Percentiles rank a stretch among this genome's conserved stretches.
Conservation (phyloP, 2,329 filamentous ascomycete species). For the Xylaria multiplex region DNA sequence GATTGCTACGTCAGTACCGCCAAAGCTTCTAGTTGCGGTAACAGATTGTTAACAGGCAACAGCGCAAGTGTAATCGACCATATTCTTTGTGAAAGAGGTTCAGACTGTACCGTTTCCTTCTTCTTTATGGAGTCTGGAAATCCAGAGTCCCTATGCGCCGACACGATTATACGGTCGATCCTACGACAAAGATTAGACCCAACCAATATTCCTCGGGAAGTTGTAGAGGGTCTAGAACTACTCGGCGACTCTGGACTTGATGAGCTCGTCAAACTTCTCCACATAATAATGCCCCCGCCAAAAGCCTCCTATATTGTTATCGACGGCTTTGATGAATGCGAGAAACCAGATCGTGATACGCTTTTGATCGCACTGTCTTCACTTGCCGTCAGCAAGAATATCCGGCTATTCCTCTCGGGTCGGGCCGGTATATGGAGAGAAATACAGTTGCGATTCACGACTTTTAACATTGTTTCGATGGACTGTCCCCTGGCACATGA, state of each 20-base stretch:
- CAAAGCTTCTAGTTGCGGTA: too few relatives aligned
- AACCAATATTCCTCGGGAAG: too few relatives aligned
- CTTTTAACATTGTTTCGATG: constrained; percentile 5
- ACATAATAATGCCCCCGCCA: too few relatives aligned
- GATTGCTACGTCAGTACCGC: constrained; percentile 17
- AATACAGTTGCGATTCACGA: not conserved
- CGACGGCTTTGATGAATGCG: constrained; percentile 29
- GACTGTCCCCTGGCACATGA: not conserved
- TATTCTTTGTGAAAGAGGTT: constrained; percentile 29
- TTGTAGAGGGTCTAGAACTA: not conserved
- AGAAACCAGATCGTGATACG: not conserved
- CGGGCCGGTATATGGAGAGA: not conserved
- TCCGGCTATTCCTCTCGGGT: constrained; percentile 12
- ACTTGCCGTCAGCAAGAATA: too few relatives aligned
- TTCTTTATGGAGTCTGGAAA: constrained; percentile 44
- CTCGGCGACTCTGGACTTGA: not conserved
- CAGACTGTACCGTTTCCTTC: constrained; percentile 36
- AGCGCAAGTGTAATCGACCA: constrained; percentile 41
- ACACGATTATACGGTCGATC: constrained; percentile 39
- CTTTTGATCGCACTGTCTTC: constrained; percentile 3
- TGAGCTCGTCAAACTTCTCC: too few relatives aligned
- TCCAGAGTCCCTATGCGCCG: constrained; percentile 35
- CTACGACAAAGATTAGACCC: constrained; percentile 38
- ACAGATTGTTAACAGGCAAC: not conserved
- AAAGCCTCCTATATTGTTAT: constrained; percentile 20